These are phyloP conservation scores for Gynochthodes officinalis DNA, from an alignment of 257 asterid species.

Conservation along the genomic window DNA sequence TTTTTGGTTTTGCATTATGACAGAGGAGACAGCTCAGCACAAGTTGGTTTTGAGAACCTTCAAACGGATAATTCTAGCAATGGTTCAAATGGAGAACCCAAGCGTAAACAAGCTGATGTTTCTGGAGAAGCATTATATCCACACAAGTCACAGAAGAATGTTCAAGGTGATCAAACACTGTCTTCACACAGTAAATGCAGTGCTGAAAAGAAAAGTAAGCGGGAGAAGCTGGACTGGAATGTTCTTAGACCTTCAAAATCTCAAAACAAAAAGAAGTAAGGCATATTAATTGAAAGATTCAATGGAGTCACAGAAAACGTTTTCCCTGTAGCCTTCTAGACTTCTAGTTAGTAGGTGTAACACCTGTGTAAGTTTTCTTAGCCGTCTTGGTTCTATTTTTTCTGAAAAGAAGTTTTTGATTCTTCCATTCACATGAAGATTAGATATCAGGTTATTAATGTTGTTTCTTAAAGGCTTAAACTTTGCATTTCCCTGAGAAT, in stretches of 20 bases:
- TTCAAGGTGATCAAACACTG: slow-evolving; percentile 27
- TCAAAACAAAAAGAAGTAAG: slow-evolving; percentile 46
- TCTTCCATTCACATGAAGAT: not conserved
- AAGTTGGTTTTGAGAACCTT: slow-evolving; percentile 27
- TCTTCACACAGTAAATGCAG: slow-evolving; percentile 34
- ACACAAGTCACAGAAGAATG: slow-evolving; percentile 37
- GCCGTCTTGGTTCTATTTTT: not conserved
- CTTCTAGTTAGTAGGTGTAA: slow-evolving; percentile 11
- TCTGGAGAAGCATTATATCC: slow-evolving; percentile 30
- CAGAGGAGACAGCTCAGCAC: slow-evolving; percentile 54
- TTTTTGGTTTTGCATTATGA: slow-evolving; percentile 8
- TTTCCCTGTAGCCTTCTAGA: slow-evolving; percentile 10
- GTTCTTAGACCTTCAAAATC: slow-evolving; percentile 75
- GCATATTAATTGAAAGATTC: slow-evolving; percentile 13
- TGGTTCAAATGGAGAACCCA: slow-evolving; percentile 36
- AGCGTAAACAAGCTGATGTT: slow-evolving; percentile 49
- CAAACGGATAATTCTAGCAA: slow-evolving; percentile 32
- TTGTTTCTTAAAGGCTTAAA: too few relatives aligned
- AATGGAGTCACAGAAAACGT: too few relatives aligned
- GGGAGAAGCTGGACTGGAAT: slow-evolving; percentile 71
- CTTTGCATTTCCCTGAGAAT: too few relatives aligned
- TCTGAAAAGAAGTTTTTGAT: not conserved
- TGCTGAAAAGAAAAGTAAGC: slow-evolving; percentile 50
- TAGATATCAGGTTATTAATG: too few relatives aligned
- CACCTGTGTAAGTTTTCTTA: not conserved